Conservation (phyloP, 768 basidiomycete genomes). For the Macrolepiota albuminosa region DNA sequence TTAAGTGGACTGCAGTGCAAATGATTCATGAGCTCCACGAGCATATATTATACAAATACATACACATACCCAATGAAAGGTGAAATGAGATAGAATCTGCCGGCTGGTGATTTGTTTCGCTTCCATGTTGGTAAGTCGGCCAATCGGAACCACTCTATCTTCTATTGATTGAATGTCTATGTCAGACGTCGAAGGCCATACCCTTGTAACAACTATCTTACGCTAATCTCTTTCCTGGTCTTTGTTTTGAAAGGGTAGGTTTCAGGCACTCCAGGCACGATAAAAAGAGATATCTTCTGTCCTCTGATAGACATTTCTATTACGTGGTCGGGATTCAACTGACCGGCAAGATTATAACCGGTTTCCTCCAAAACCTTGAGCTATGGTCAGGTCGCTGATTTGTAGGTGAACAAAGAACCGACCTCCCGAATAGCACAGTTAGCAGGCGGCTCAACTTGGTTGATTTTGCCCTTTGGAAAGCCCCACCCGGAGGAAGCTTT, state of each 20-base stretch:
- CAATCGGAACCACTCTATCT: conserved; percentile 94
- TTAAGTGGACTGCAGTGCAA: conserved; percentile 48
- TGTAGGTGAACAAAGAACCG: conserved; percentile 17
- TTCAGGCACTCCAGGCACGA: conserved; percentile 86
- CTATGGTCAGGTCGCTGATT: conserved; percentile 5
- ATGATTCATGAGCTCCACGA: conserved; percentile 5
- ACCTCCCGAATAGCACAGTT: conserved; percentile 93
- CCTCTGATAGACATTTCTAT: conserved; percentile 87
- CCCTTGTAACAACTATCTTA: conserved; percentile 32
- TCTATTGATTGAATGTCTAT: conserved; percentile 40
- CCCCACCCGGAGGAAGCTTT: conserved; percentile 96
- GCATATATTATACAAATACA: not conserved
- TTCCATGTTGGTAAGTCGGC: conserved; percentile 93
- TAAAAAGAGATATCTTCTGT: conserved; percentile 86
- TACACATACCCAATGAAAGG: conserved; percentile 80
- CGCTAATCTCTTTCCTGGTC: conserved; percentile 97
- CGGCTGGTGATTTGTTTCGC: conserved; percentile 58
- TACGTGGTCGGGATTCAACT: conserved; percentile 60
- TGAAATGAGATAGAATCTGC: conserved; percentile 92
- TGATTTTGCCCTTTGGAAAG: conserved; percentile 99
- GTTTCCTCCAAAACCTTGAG: conserved; percentile 92
- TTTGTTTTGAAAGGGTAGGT: conserved; percentile 87
- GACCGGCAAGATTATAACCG: conserved; percentile 80
- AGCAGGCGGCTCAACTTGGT: conserved; percentile 80
- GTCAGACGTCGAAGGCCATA: conserved; percentile 10